phyloP scores from a whole-genome alignment of 106 monocot genomes.

The Acanthochlamys bracteata region DNA sequence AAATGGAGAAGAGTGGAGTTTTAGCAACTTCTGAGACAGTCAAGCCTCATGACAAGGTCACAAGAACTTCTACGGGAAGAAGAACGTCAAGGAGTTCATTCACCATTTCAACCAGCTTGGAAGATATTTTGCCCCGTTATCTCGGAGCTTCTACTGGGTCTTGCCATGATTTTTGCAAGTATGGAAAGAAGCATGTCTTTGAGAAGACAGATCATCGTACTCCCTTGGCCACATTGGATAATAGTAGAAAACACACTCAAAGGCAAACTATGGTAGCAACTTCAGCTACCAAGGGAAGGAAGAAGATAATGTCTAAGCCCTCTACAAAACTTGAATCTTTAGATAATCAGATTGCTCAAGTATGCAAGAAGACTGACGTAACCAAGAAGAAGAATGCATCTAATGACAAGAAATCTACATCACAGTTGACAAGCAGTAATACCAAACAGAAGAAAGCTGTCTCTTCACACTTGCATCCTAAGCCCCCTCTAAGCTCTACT shows the following conservation, averaged over 20 bases:
- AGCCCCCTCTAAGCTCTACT: too few species aligned
- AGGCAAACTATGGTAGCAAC: slow-evolving; percentile 1
- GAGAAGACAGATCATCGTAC: slow-evolving; percentile 15
- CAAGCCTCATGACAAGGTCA: slow-evolving; percentile 1
- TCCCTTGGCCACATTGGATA: slow-evolving; percentile 3
- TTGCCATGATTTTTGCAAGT: slow-evolving; percentile 67
- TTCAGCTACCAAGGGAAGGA: slow-evolving; percentile 5
- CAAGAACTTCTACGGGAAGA: slow-evolving; percentile 12
- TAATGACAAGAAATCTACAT: slow-evolving; percentile 3
- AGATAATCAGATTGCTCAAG: background rate
- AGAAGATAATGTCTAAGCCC: slow-evolving; percentile 2
- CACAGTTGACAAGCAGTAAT: background rate
- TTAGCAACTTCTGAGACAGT: slow-evolving; percentile 1
- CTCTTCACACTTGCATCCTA: too few species aligned
- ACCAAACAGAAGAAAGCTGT: background rate
- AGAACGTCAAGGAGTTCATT: slow-evolving; percentile 6
- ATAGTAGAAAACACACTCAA: background rate
- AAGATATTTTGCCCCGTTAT: slow-evolving; percentile 28
- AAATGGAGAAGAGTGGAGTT: background rate
- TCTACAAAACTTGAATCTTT: background rate
- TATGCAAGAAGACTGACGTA: background rate
- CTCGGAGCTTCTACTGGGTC: slow-evolving; percentile 42
- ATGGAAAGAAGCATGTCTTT: slow-evolving; percentile 30
- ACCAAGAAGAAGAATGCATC: slow-evolving; percentile 5
- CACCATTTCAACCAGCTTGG: slow-evolving; percentile 14